Evolutionary conservation across 176 grass and related monocot species (phyloP).

Genomic region (Oryza meyeriana): DNA sequence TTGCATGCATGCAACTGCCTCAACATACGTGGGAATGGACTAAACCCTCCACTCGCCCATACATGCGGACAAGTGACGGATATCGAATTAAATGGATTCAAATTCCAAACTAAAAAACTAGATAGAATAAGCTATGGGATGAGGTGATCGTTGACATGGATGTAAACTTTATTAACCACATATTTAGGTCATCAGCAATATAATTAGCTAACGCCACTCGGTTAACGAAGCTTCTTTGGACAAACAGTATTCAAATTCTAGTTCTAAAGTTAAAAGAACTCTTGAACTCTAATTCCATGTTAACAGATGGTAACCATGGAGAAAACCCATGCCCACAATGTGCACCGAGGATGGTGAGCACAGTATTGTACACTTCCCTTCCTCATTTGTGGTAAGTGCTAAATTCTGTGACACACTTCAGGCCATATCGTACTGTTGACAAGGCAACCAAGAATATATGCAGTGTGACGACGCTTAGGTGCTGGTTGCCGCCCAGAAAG

Average conservation of each 20-base stretch:
- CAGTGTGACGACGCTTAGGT: not conserved
- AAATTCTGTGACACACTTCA: constrained; percentile 24
- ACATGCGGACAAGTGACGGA: not conserved
- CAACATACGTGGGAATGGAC: not conserved
- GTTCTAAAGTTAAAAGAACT: not conserved
- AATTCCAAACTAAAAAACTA: constrained; percentile 24
- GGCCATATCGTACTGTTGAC: not conserved
- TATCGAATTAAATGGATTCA: not conserved
- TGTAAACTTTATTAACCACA: constrained; percentile 6
- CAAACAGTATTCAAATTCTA: constrained; percentile 3
- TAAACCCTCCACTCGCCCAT: constrained; percentile 16
- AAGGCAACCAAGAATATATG: constrained; percentile 26
- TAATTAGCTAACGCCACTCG: constrained; percentile 11
- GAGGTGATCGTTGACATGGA: constrained; percentile 8
- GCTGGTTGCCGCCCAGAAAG: constrained; percentile 28
- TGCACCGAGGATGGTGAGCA: not conserved
- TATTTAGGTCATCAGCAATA: constrained; percentile 1
- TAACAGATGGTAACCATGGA: not conserved
- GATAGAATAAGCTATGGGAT: constrained; percentile 16
- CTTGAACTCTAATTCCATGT: constrained; percentile 9
- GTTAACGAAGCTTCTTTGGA: not conserved
- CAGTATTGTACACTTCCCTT: not conserved
- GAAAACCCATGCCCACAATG: not conserved
- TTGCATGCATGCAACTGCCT: constrained; percentile 22
- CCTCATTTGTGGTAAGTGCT: constrained; percentile 15